Base-by-base conservation (phyloP, 805 yeast species). In the Phaffomyces thermotolerans region DNA sequence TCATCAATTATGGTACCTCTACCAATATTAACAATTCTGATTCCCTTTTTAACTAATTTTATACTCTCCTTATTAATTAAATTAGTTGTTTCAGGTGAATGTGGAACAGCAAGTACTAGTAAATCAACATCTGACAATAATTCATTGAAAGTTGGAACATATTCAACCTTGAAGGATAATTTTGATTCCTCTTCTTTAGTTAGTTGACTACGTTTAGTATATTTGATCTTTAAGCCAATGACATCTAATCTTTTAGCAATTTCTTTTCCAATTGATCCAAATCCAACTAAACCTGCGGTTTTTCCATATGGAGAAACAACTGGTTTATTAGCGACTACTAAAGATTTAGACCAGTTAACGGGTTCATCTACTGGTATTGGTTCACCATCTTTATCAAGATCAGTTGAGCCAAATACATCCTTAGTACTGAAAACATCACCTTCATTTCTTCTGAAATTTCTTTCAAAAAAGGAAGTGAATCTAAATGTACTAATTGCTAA, bases 1-100 rank as follows among this genome's bases (percentile, higher is more conserved):
- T 81, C 88, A 51, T 84, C 78, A 46, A 85, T 71, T 30, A 83
- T 73, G 5, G 72, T 52, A 2, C 95, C 95, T 47, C 95, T 68
- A 2, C 95, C 95, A 39, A 85, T 79, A 55, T 85, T 85, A 39
- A 85, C 78, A 23, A 85, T 65, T 42, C 85, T 68, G 8, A 81
- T 70, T 1, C 84, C 81, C 36, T 67, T 64, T 34, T 72, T 69
- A 43, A 82, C 66, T 38, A 64, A 53, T 8, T 62, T 59, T 24
- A 85, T 66, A 1, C 79, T 58, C 1, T 67, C 54, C 30, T 56
- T 58, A 54, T 81, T 75, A 47, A 84, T 63, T 48, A 83, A 57
- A 52, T 79, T 71, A 12, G 64, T 53, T 0, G 93, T 82, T 27
- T 73, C 71, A 4, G 76, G 69, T 3, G 79, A 72, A 20, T 79